Percentiles rank a stretch among this genome's conserved stretches.
Conservation (phyloP, 805 yeast genomes). For the Metschnikowia borealis region DNA sequence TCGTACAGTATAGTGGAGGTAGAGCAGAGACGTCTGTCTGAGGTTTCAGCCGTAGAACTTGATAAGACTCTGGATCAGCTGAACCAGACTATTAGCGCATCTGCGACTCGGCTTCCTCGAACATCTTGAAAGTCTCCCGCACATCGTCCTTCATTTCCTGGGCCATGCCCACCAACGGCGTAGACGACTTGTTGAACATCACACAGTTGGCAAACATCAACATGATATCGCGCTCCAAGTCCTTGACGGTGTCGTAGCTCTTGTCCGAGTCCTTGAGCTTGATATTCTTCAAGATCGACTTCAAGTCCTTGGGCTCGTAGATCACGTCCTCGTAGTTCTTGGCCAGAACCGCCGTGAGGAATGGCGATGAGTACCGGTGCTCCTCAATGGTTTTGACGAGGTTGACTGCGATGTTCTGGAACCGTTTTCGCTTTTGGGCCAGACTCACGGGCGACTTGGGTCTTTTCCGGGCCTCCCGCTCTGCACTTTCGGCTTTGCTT, state of each 20-base stretch:
- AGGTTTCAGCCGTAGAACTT: too few relatives aligned
- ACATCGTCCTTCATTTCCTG: constrained; percentile 69
- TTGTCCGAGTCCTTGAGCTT: constrained; percentile 38
- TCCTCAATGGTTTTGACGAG: constrained; percentile 62
- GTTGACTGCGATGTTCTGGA: constrained; percentile 59
- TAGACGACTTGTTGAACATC: constrained; percentile 69
- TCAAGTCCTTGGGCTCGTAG: constrained; percentile 63
- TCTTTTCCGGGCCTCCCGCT: neutral
- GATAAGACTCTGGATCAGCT: too few relatives aligned
- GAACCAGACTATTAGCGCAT: neutral
- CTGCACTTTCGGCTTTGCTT: neutral
- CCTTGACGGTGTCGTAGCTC: constrained; percentile 50
- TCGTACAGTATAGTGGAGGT: too few relatives aligned
- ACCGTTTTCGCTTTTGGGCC: constrained; percentile 38
- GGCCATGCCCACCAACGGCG: constrained; percentile 59
- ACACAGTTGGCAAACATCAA: constrained; percentile 81
- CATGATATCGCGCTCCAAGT: constrained; percentile 64
- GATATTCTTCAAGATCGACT: constrained; percentile 54
- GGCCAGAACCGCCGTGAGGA: constrained; percentile 69
- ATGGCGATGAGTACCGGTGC: constrained; percentile 70
- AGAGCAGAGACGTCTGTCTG: too few relatives aligned
- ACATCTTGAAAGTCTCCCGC: constrained; percentile 50
- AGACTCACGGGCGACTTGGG: constrained; percentile 4
- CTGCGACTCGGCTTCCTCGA: constrained; percentile 48
- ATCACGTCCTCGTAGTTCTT: constrained; percentile 64